Evolutionary conservation across 1,284 basidiomycete genomes (phyloP).

Genomic region (Ustilago tritici): DNA sequence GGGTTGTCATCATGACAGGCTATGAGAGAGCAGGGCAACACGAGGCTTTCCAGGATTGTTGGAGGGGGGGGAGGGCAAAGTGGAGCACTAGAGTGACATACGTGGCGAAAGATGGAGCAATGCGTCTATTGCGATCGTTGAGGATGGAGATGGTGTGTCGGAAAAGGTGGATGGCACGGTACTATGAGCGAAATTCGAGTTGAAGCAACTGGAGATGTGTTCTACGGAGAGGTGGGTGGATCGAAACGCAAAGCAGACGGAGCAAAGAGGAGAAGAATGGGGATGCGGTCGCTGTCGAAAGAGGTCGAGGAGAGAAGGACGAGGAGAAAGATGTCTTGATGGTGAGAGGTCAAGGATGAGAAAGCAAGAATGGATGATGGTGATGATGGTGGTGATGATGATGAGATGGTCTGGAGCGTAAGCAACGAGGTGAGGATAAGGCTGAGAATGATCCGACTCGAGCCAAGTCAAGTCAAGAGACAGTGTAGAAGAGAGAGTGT

Average conservation of each 20-base stretch:
- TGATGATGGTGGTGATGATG: neutral
- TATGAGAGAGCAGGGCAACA: neutral
- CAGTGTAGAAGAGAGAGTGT: neutral
- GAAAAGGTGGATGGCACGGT: neutral
- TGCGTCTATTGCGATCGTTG: no score
- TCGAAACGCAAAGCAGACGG: constrained; percentile 1
- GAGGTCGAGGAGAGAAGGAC: neutral
- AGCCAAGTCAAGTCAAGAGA: constrained; percentile 2
- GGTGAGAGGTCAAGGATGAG: constrained; percentile 10
- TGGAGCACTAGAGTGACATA: constrained; percentile 15
- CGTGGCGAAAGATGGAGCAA: neutral
- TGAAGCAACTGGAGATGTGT: neutral
- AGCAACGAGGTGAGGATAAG: neutral
- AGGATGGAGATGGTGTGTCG: neutral
- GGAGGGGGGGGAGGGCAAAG: neutral
- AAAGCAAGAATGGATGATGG: neutral
- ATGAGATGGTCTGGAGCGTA: neutral
- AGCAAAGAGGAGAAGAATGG: neutral
- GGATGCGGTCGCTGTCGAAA: neutral
- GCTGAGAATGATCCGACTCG: neutral
- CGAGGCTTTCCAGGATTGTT: neutral
- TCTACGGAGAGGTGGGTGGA: neutral
- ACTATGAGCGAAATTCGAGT: neutral
- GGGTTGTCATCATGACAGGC: constrained; percentile 31
- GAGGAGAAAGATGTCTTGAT: constrained; percentile 7